Evolutionary conservation across 108 stramenopile species (phyloP).

Genomic region (Skeletonema tropicum): DNA sequence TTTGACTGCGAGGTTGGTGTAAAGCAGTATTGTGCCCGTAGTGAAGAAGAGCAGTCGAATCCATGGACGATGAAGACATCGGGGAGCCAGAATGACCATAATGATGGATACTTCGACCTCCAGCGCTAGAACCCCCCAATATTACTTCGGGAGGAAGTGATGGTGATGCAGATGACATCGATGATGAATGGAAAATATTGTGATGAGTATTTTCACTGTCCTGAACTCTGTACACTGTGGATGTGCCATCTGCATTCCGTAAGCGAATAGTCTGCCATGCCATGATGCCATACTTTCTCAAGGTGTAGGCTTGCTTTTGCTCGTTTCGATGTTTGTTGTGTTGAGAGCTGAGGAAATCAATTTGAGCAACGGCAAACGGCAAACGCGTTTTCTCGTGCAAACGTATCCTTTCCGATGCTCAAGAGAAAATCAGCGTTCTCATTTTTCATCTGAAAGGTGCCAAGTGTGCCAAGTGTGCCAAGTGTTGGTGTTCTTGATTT

Average conservation of each 20-base stretch:
- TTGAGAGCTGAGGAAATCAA: too few species aligned
- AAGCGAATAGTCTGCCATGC: neutral
- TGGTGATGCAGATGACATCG: neutral
- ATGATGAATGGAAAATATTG: neutral
- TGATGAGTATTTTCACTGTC: neutral
- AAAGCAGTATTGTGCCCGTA: neutral
- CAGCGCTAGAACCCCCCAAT: neutral
- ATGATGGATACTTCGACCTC: neutral
- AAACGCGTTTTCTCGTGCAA: too few species aligned
- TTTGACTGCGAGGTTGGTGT: neutral
- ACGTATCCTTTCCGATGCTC: too few species aligned
- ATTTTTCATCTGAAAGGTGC: too few species aligned
- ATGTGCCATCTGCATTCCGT: slow-evolving; percentile 4
- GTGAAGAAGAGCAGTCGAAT: neutral
- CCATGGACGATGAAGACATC: neutral
- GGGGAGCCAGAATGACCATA: neutral
- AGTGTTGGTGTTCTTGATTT: too few species aligned
- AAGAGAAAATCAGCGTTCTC: too few species aligned
- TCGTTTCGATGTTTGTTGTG: too few species aligned
- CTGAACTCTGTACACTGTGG: neutral
- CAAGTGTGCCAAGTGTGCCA: too few species aligned
- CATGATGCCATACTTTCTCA: neutral
- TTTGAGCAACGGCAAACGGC: too few species aligned
- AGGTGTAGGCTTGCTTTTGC: too few species aligned
- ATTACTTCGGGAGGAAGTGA: neutral